A percentile compares a stretch with the other conserved stretches of the same genome.
These are phyloP conservation scores for Leptodontidium sp. DNA, from an alignment of 2,329 filamentous ascomycete species.

Conservation along the genomic window DNA sequence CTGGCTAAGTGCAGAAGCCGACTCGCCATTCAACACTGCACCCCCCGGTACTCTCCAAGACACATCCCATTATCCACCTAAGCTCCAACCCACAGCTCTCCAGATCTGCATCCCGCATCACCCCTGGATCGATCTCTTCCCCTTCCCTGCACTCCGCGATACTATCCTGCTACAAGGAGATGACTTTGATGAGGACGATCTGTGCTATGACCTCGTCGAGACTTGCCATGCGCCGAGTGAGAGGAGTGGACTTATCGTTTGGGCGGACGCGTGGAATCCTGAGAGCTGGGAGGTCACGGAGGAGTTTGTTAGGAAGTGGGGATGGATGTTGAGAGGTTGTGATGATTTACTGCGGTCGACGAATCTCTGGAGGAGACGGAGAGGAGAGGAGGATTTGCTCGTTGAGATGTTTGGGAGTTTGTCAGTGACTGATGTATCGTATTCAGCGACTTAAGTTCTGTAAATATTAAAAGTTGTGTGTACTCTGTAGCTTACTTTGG, in stretches of 20 bases:
- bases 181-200: conserved; percentile 35
- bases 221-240: conserved; percentile 26
- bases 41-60: background rate
- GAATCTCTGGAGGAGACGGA: conserved; percentile 47
- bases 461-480: background rate
- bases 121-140: conserved; percentile 51
- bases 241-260: conserved; percentile 43
- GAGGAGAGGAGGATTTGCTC: conserved; percentile 45
- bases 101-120: conserved; percentile 46
- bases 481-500: too few species aligned
- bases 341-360: conserved; percentile 46
- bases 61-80: conserved; percentile 20
- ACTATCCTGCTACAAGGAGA: conserved; percentile 44
- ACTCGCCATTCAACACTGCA: conserved; percentile 24
- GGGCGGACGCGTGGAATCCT: conserved; percentile 49
- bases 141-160: conserved; percentile 48
- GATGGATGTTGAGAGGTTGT: conserved; percentile 48
- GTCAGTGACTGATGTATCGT: background rate
- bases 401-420: conserved; percentile 1
- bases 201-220: conserved; percentile 39
- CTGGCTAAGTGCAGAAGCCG: conserved; percentile 19
- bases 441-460: background rate
- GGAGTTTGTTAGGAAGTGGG: conserved; percentile 49
- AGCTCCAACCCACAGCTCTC: conserved; percentile 45
- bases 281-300: conserved; percentile 51